Evolutionary conservation across 805 yeast genomes (phyloP).

Genomic region (Barnettozyma pratensis): DNA sequence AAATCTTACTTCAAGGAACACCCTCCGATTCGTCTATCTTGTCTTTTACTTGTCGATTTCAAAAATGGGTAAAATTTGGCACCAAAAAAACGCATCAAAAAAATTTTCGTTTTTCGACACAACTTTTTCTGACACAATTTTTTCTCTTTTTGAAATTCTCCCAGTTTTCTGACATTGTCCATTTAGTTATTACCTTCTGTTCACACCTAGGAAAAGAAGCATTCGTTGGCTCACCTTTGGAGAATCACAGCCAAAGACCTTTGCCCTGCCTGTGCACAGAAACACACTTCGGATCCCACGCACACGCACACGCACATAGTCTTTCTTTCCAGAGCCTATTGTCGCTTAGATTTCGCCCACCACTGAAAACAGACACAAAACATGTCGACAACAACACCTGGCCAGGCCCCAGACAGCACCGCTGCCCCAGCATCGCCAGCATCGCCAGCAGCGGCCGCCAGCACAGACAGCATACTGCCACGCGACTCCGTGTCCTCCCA

Average conservation of each 20-base stretch:
- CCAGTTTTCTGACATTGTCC: too few relatives aligned
- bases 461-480: background rate
- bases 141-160: background rate
- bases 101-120: slow-evolving; percentile 6
- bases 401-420: background rate
- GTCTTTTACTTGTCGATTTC: background rate
- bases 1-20: too few relatives aligned
- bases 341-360: background rate
- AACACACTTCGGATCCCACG: too few relatives aligned
- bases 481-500: background rate
- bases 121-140: slow-evolving; percentile 15
- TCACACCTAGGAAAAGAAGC: too few relatives aligned
- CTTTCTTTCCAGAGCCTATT: too few relatives aligned
- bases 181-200: too few relatives aligned
- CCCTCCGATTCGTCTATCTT: too few relatives aligned
- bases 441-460: background rate
- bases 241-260: too few relatives aligned
- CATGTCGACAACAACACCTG: background rate
- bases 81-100: slow-evolving; percentile 3
- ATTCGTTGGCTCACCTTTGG: too few relatives aligned
- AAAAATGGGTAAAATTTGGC: background rate
- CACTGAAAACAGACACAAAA: background rate
- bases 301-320: too few relatives aligned
- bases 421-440: background rate
- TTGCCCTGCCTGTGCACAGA: too few relatives aligned